Conservation (phyloP, 1,139 yeast species). For the Diutina pseudorugosa region DNA sequence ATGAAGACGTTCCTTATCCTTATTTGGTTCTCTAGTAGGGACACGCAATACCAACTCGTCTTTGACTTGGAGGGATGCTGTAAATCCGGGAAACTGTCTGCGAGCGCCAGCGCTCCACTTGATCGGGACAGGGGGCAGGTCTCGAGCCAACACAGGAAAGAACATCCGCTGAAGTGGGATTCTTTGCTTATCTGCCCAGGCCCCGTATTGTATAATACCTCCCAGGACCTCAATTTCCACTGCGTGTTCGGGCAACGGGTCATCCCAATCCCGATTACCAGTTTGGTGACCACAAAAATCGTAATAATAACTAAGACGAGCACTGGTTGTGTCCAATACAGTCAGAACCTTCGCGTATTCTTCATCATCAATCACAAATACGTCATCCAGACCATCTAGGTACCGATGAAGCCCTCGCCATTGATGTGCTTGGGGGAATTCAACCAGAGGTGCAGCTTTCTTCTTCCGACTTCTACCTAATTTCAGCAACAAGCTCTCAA, state of each 20-base stretch:
- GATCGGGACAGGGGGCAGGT: slow-evolving; percentile 12
- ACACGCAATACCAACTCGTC: slow-evolving; percentile 61
- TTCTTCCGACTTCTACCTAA: background rate
- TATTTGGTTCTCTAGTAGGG: slow-evolving; percentile 78
- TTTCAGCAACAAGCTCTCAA: background rate
- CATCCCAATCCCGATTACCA: background rate
- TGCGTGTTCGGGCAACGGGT: slow-evolving; percentile 46
- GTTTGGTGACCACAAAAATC: slow-evolving; percentile 25
- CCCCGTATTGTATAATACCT: slow-evolving; percentile 76
- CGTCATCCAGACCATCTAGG: slow-evolving; percentile 20
- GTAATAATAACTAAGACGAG: slow-evolving; percentile 46
- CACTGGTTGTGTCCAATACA: slow-evolving; percentile 49
- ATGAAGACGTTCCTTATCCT: slow-evolving; percentile 35
- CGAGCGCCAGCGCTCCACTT: slow-evolving; percentile 21
- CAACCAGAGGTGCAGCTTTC: background rate
- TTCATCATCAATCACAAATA: slow-evolving; percentile 14
- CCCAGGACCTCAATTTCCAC: slow-evolving; percentile 45
- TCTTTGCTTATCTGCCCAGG: slow-evolving; percentile 90
- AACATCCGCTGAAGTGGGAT: slow-evolving; percentile 51
- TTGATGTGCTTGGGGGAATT: slow-evolving; percentile 6
- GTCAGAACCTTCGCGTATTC: slow-evolving; percentile 83
- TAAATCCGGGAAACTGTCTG: slow-evolving; percentile 47
- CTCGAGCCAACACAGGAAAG: slow-evolving; percentile 57
- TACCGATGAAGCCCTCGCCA: slow-evolving; percentile 36
- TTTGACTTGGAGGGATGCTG: slow-evolving; percentile 39